Percentiles rank a stretch among this genome's conserved stretches.
Evolutionary conservation across 1,139 yeast species (phyloP).

Genomic region (Lodderomyces metapsilosis): DNA sequence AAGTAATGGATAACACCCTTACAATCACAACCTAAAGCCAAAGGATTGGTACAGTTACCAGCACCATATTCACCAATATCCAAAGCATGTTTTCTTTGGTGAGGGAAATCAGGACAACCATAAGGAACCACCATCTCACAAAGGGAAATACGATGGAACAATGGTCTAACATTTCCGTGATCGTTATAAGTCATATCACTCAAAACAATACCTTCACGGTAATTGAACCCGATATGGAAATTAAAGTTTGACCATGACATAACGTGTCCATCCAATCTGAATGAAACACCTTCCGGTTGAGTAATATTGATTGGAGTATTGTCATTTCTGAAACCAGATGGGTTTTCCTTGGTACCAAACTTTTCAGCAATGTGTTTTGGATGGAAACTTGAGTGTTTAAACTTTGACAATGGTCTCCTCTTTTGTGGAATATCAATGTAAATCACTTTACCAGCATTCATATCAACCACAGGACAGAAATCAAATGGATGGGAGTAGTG

Average conservation of each 20-base stretch:
- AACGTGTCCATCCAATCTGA: conserved; percentile 64
- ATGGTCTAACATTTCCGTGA: conserved; percentile 66
- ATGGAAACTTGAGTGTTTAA: conserved; percentile 67
- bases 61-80: conserved; percentile 89
- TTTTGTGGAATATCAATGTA: conserved; percentile 72
- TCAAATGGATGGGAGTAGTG: conserved; percentile 84
- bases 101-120: conserved; percentile 77
- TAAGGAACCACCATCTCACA: conserved; percentile 86
- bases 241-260: conserved; percentile 77
- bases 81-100: conserved; percentile 81
- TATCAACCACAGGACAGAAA: conserved; percentile 80
- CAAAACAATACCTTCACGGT: conserved; percentile 80
- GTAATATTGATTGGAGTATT: conserved; percentile 63
- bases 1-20: conserved; percentile 80
- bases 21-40: conserved; percentile 79
- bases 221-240: conserved; percentile 79
- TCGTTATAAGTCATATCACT: conserved; percentile 73
- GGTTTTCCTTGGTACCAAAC: conserved; percentile 50
- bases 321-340: conserved; percentile 57
- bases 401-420: conserved; percentile 69
- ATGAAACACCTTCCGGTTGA: conserved; percentile 82
- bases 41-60: conserved; percentile 79
- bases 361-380: conserved; percentile 61
- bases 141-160: conserved; percentile 75
- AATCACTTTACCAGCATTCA: conserved; percentile 65